Evolutionary conservation across 495 filamentous ascomycete genomes (phyloP).

Genomic region (Talaromyces thailandensis): DNA sequence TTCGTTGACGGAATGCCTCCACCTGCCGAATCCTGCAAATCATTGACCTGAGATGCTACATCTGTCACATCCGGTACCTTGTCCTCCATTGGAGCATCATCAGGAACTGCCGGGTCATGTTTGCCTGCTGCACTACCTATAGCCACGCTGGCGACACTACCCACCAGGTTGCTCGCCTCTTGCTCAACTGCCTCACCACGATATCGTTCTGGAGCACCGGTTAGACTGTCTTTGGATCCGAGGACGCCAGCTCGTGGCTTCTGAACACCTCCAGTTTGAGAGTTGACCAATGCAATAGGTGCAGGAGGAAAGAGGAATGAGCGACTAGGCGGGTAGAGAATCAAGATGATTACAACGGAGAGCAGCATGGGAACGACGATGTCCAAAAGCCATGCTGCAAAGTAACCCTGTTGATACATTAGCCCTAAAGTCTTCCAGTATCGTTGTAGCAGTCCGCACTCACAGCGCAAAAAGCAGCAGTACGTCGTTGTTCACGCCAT

Average conservation of each 20-base stretch:
- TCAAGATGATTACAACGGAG: slow-evolving; percentile 50
- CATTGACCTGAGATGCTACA: slow-evolving; percentile 36
- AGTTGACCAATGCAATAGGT: slow-evolving; percentile 55
- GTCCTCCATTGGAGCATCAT: slow-evolving; percentile 33
- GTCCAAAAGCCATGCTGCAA: slow-evolving; percentile 65
- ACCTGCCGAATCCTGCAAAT: slow-evolving; percentile 48
- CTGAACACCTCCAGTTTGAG: slow-evolving; percentile 54
- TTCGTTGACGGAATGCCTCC: slow-evolving; percentile 30
- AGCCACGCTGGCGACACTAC: slow-evolving; percentile 64
- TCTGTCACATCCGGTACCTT: slow-evolving; percentile 53
- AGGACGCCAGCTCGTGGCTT: slow-evolving; percentile 61
- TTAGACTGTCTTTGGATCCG: slow-evolving; percentile 69
- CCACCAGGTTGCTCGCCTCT: slow-evolving; percentile 75
- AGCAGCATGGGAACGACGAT: slow-evolving; percentile 57
- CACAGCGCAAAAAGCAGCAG: slow-evolving; percentile 57
- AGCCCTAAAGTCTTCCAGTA: not conserved
- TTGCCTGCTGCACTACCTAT: slow-evolving; percentile 70
- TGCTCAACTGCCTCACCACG: slow-evolving; percentile 82
- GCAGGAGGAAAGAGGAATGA: slow-evolving; percentile 64
- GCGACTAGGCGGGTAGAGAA: slow-evolving; percentile 57
- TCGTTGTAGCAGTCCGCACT: not conserved
- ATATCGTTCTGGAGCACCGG: slow-evolving; percentile 74
- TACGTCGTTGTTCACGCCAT: slow-evolving; percentile 67
- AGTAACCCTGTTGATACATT: slow-evolving; percentile 47
- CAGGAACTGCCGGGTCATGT: slow-evolving; percentile 44